Evolutionary conservation across 345 rosid genomes (phyloP).

Genomic region (Moricandia moricandioides): DNA sequence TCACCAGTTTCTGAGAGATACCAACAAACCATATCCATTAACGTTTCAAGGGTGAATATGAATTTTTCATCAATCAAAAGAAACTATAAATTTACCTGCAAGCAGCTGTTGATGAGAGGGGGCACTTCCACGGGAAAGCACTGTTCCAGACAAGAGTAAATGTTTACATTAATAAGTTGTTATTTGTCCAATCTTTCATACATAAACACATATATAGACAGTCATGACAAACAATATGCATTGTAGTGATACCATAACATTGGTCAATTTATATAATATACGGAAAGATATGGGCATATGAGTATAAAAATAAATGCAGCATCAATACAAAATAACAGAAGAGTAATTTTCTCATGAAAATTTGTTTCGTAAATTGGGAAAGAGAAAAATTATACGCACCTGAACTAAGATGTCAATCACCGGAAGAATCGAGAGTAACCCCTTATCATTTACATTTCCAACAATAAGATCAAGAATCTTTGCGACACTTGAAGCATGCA

Average conservation of each 20-base stretch:
- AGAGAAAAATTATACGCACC: conserved; percentile 45
- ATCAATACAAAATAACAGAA: conserved; percentile 11
- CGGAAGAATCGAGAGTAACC: conserved; percentile 77
- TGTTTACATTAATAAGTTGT: conserved; percentile 14
- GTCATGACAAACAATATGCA: not conserved
- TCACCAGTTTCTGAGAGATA: conserved; percentile 65
- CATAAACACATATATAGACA: not conserved
- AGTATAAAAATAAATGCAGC: not conserved
- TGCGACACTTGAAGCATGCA: conserved; percentile 80
- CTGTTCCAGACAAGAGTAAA: conserved; percentile 41
- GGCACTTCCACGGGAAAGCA: conserved; percentile 90
- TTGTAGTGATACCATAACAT: not conserved
- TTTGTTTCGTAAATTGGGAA: conserved; percentile 5
- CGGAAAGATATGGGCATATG: not conserved
- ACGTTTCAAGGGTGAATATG: not conserved
- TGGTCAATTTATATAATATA: not conserved
- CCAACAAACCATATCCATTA: conserved; percentile 17
- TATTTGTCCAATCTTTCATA: conserved; percentile 5
- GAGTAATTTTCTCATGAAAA: not conserved
- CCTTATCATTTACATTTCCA: conserved; percentile 88
- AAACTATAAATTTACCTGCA: conserved; percentile 53
- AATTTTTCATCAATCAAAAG: conserved; percentile 12
- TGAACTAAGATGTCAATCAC: conserved; percentile 83
- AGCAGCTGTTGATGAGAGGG: conserved; percentile 69
- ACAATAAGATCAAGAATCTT: conserved; percentile 88